Percentiles rank a stretch among this genome's conserved stretches.
Conservation (phyloP, 148 eudicot genomes). For the Beta vulgaris region DNA sequence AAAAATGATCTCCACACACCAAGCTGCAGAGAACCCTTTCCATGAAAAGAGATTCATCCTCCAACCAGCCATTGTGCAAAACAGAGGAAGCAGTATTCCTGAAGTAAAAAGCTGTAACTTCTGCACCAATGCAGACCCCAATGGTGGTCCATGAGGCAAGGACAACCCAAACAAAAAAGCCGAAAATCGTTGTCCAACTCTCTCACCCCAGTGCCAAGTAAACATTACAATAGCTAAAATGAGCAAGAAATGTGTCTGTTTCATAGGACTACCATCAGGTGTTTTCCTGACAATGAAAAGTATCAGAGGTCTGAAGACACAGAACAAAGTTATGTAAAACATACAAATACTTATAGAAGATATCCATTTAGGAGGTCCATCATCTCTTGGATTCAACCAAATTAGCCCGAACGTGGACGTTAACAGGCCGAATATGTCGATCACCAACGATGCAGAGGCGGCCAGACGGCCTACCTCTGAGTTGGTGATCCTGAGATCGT, state of each 20-base stretch:
- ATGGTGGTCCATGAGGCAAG: conserved; percentile 39
- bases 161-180: conserved; percentile 40
- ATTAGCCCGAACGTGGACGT: conserved; percentile 4
- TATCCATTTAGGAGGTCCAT: conserved; percentile 5
- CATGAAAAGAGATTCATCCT: conserved; percentile 19
- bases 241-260: conserved; percentile 25
- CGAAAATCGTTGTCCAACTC: conserved; percentile 28
- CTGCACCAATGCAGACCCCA: conserved; percentile 35
- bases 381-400: neutral
- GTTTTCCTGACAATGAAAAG: conserved; percentile 24
- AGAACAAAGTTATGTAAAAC: conserved; percentile 27
- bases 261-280: conserved; percentile 30
- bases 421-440: conserved; percentile 26
- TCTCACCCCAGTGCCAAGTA: conserved; percentile 28
- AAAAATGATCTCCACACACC: conserved; percentile 35
- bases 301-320: conserved; percentile 34
- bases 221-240: conserved; percentile 29
- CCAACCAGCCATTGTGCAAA: conserved; percentile 33
- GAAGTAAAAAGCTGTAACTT: conserved; percentile 34
- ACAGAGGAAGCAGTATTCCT: conserved; percentile 30
- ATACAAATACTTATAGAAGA: neutral
- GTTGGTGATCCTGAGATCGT: conserved; percentile 32
- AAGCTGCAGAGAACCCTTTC: conserved; percentile 8
- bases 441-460: conserved; percentile 23
- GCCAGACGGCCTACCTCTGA: conserved; percentile 38